These are phyloP conservation scores for Helianthus annuus DNA, from an alignment of 129 eudicot genomes.

Conservation along the genomic window DNA sequence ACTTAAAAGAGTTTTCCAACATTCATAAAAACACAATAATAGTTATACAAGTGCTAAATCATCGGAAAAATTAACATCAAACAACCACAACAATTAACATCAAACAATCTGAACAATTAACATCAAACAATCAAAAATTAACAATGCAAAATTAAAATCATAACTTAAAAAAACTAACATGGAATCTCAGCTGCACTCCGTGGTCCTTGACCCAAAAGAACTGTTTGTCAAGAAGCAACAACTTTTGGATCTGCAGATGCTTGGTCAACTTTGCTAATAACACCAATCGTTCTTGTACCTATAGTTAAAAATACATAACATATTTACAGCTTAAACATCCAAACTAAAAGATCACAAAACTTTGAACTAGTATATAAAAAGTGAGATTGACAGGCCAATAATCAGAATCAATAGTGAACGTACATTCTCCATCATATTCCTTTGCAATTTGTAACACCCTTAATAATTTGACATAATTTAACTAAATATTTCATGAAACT, in stretches of 20 bases:
- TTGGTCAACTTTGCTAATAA: slow-evolving; percentile 95
- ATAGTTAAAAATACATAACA: slow-evolving; percentile 7
- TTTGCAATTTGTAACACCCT: too few relatives aligned
- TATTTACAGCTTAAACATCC: not conserved
- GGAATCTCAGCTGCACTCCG: slow-evolving; percentile 90
- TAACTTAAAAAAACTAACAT: slow-evolving; percentile 19
- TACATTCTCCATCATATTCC: slow-evolving; percentile 91
- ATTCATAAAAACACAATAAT: too few relatives aligned
- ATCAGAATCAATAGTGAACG: slow-evolving; percentile 27
- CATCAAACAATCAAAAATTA: too few relatives aligned
- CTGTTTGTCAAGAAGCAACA: slow-evolving; percentile 96
- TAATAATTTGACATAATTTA: too few relatives aligned
- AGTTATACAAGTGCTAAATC: too few relatives aligned
- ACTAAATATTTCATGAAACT: too few relatives aligned
- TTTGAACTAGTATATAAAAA: slow-evolving; percentile 15
- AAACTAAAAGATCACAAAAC: not conserved
- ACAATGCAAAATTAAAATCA: too few relatives aligned
- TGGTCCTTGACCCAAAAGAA: slow-evolving; percentile 91
- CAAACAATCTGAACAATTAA: too few relatives aligned
- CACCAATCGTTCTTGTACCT: slow-evolving; percentile 96
- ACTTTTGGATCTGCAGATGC: slow-evolving; percentile 92
- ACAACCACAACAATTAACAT: too few relatives aligned
- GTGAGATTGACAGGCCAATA: slow-evolving; percentile 17
- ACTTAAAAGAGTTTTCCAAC: too few relatives aligned
- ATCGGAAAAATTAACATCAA: too few relatives aligned